Evolutionary conservation across 139 green algal species (phyloP), one percentile per base, ranked within the genome.

Genomic region (Micractinium sp.): DNA sequence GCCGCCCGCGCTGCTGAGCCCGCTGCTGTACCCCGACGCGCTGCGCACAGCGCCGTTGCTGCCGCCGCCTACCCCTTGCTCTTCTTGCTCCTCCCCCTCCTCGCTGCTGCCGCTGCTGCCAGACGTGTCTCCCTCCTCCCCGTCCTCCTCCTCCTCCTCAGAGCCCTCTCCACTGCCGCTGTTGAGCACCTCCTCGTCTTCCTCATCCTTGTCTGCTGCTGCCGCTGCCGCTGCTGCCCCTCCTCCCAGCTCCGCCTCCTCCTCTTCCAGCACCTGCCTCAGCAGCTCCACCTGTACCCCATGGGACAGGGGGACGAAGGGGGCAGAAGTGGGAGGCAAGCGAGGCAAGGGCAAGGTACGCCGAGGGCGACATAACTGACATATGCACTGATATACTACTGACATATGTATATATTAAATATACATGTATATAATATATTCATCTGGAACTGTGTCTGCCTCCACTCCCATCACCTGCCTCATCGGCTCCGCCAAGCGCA

Each of bases 191-290:
- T 9, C 47, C 41, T 71, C 63, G 12, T 35, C 41, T 27, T 47
- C 31, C 13, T 38, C 78, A 1, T 16, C 41, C 53, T 63, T 12
- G 73, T 82, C 84, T 27, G 25, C 63, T 1, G 0, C 74, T 31
- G 23, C 61, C 35, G 14, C 83, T 39, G 53, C 79, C 13, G 79
- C 41, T 41, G 77, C 77, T 19, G 27, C 41, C 25, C 33, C 79
- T 31, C 31, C 79, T 16, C 79, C 82, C 38, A 93, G 74, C 67
- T 73, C 86, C 27, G 33, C 89, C 80, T 96, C 94, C 82, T 96
- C 94, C 67, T 93, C 92, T 39, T 94, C 76, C 85, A 97, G 81
- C 66, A 94, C 79, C 29, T 88, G 90, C 53, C 89, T 85, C 82
- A 96, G 89, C 22, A 84, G 71, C 38, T 91, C 87, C 81, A 92